Base-by-base conservation (phyloP, 2,329 filamentous ascomycete species). In the Calonectria hongkongensis region DNA sequence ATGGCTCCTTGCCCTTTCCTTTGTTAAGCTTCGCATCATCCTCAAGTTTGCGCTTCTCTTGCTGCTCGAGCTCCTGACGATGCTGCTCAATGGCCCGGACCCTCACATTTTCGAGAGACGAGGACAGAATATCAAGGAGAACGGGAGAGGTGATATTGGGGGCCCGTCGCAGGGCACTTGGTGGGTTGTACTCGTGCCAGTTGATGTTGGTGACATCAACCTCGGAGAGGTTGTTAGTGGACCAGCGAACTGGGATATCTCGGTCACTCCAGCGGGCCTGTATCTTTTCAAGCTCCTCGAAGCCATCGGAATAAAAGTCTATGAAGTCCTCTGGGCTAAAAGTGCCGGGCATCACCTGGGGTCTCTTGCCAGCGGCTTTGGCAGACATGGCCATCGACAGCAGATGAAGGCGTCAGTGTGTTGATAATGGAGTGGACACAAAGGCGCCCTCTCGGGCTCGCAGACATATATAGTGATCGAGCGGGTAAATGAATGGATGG, bases 181-280 rank as follows among this genome's bases (percentile, higher is more conserved):
- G 89, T 4, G 88, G 87, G 3, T 85, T 83, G 73, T 88, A 89
- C 64, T 83, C 80, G 45, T 82, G 84, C 87, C 88, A 90, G 76
- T 88, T 85, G 41, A 85, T 80, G 3, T 81, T 74, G 4, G 74
- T 69, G 54, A 80, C 72, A 18, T 83, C 79, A 28, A 80, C 75
- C 2, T 79, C 71, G 30, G 73, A 33, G 39, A 79, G 48, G n/a
- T 76, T 78, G n/a, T 78, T 77, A 21, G 50, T 70, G 5, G 71
- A 76, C 78, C 79, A 80, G 0, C 78, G 69, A 45, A 69, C 54
- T n/a, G 62, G 67, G 2, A 73, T 58, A 4, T 80, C 54, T 66
- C 74, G 71, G n/a, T 73, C 71, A 64, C 70, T 65, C 74, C 77
- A 79, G 58, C 78, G 28, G 72, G 80, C 74, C 70, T 83, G 74